Base-by-base conservation (phyloP, 2,329 filamentous ascomycete genomes). In the Trichophyton equinum region DNA sequence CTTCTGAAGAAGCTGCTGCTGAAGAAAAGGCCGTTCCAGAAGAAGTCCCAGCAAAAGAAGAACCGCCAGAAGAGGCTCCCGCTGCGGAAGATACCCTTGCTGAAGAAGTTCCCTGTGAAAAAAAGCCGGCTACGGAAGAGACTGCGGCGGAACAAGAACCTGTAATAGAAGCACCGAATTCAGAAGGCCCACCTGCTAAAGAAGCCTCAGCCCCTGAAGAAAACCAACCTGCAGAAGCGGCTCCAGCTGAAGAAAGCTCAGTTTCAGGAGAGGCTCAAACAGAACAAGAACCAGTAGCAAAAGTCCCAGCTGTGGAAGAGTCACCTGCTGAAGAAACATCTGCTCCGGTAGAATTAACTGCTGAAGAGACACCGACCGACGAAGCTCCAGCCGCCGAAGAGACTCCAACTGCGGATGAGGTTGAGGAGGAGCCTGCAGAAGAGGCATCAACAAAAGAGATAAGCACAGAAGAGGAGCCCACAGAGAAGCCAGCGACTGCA, bases 81-180 rank as follows among this genome's bases (percentile, higher is more conserved):
- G 15, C 11, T 18, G n/a, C 40, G n/a, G 40, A 64, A 30, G 64
- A 65, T 5, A 64, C 66, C 20, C 47, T 57, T 40, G 59, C 57
- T 20, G 64, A 68, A 53, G 64, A 65, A 13, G 40, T 60, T 38
- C 36, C 60, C 40, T 51, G 62, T 20, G 65, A 64, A 9, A 64
- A 64, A 9, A 64, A 67, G 53, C 53, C 59, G 20, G 25, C 49
- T 44, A 58, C 56, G 11, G 61, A 62, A 60, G 61, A 60, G 27
- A 53, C 61, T 22, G n/a, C 62, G 4, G 60, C 11, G 22, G 64
- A 65, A 15, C 33, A 38, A 4, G 4, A 66, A 64, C 60, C 63
- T 9, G 56, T 59, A 20, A 60, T 49, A 18, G 58, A 57, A 47
- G 62, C 63, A 18, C n/a, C 55, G n/a, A 11, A 57, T 30, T 33